Conservation (phyloP, 2,329 filamentous ascomycete genomes). For the Hypoxylon sp. region DNA sequence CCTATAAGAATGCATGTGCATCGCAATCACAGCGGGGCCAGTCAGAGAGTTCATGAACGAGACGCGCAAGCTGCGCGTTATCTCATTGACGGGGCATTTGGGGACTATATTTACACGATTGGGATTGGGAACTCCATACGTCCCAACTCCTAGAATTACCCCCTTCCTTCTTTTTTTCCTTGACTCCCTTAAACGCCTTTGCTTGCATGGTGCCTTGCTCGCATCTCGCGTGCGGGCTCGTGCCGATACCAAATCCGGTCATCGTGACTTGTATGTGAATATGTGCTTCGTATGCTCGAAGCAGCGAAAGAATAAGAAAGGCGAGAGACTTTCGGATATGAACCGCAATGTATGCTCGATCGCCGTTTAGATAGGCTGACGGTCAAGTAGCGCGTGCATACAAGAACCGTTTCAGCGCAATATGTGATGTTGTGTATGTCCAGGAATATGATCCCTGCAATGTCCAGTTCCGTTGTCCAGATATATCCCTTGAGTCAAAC, state of each 20-base stretch:
- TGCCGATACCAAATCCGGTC: constrained; percentile 26
- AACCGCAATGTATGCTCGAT: constrained; percentile 19
- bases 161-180: constrained; percentile 26
- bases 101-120: constrained; percentile 40
- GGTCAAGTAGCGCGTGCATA: constrained; percentile 20
- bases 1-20: neutral
- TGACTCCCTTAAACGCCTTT: constrained; percentile 40
- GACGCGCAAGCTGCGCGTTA: constrained; percentile 26
- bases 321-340: constrained; percentile 18
- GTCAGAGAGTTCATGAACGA: constrained; percentile 15
- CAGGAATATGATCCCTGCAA: constrained; percentile 21
- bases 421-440: constrained; percentile 15
- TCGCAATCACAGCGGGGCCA: neutral
- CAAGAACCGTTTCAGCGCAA: constrained; percentile 9
- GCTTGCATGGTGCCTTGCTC: constrained; percentile 31
- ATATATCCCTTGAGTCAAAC: too few species aligned
- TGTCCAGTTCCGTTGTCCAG: too few species aligned
- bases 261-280: constrained; percentile 24
- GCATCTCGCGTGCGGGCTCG: constrained; percentile 15
- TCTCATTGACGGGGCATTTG: constrained; percentile 26
- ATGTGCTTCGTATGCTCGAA: constrained; percentile 20
- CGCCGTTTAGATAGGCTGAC: constrained; percentile 7
- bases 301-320: constrained; percentile 7
- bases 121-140: constrained; percentile 7
- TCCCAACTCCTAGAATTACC: constrained; percentile 27